Evolutionary conservation across 139 green algal species (phyloP).

Genomic region (Dunaliella primolecta): DNA sequence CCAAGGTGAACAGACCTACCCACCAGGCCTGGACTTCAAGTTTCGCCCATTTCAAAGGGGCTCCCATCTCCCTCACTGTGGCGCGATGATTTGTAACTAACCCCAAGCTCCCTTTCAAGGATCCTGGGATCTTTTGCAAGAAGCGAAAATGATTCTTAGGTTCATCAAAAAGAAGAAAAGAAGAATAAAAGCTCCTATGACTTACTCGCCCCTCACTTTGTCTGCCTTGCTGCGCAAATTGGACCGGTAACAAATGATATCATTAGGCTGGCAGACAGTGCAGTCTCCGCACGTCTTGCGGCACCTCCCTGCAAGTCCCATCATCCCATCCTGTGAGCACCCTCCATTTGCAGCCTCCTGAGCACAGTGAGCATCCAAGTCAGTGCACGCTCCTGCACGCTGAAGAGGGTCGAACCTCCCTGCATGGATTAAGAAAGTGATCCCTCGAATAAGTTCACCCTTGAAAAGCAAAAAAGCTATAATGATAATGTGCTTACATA

Average conservation of each 20-base stretch:
- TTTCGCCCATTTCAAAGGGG: no score
- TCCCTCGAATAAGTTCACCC: neutral
- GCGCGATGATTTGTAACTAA: no score
- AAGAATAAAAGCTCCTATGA: no score
- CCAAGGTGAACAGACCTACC: no score
- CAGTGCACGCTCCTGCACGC: neutral
- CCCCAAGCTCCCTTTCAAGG: no score
- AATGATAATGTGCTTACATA: neutral
- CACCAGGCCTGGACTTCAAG: no score
- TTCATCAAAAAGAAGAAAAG: no score
- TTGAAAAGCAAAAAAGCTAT: neutral
- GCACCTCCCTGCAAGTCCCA: slow-evolving; percentile 40
- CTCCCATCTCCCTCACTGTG: no score
- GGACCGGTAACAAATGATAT: slow-evolving; percentile 47
- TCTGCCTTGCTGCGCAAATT: slow-evolving; percentile 39
- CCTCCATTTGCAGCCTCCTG: slow-evolving; percentile 4
- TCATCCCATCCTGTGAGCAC: slow-evolving; percentile 24
- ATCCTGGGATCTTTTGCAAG: no score
- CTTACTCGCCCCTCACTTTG: neutral
- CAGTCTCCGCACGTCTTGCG: slow-evolving; percentile 48
- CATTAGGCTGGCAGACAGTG: slow-evolving; percentile 31
- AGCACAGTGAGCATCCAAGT: neutral
- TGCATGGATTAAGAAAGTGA: neutral
- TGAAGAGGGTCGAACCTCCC: neutral
- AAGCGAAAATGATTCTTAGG: no score